Base-by-base conservation (phyloP, 2,329 filamentous ascomycete genomes). In the Ceratocystis huliohia region DNA sequence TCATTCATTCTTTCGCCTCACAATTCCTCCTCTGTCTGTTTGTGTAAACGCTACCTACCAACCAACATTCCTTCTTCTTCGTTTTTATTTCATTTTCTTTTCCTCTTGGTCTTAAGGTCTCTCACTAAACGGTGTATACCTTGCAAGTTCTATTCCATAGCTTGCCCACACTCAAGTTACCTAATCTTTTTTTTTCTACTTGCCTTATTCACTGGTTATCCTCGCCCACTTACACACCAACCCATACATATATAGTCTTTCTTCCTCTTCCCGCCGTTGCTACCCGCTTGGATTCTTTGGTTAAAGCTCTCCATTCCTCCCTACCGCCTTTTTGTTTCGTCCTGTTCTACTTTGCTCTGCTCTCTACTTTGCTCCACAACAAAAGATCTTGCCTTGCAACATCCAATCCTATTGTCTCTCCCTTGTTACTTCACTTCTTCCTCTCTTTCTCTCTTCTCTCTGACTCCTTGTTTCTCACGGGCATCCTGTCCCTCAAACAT, bases 1-100 rank as follows among this genome's bases (percentile, higher is more conserved):
- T 48, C 61, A 63, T 63, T 63, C 61, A 63, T 48, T 63, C 61
- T 48, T 63, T 63, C 61, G 61, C 61, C 61, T 63, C 46, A 45
- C 61, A 46, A 59, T 63, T 63, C 61, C 61, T 63, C 25, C 61
- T 63, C 61, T 48, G 46, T 25, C 61, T 48, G 22, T 33, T 33
- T 48, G 22, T 33, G 28, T 30, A 59, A 7, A 37, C 56, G 13
- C n/a, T 8, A 30, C 28, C 61, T 48, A n/a, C 41, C 59, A 62
- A 45, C 44, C 61, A 41, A 59, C 61, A 63, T 63, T 63, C 61
- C 61, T 63, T 25, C 61, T 63, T 63, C 59, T 37, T 20, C n/a
- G n/a, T 50, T 13, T 28, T 63, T 48, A 45, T 30, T 63, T 63
- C 48, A 37, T 45, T n/a, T 63, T 63, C 28, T 44, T 63, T 10